Percentiles rank a stretch among this genome's conserved stretches.
Conservation (phyloP, 768 basidiomycete species). For the Termitomyces sp. region DNA sequence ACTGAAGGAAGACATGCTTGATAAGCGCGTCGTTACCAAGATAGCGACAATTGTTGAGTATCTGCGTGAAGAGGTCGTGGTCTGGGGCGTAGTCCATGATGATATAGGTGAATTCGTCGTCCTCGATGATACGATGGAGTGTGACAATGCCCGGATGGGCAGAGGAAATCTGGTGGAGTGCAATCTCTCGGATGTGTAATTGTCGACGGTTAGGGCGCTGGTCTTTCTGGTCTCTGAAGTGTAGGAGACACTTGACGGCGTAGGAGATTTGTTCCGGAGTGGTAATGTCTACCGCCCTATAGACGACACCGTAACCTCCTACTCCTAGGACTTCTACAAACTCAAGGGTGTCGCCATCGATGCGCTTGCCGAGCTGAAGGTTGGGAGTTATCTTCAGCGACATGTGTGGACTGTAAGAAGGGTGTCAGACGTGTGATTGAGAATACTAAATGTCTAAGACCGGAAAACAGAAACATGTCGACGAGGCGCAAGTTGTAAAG, state of each 20-base stretch:
- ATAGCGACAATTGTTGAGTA: constrained; percentile 71
- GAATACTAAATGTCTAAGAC: constrained; percentile 2
- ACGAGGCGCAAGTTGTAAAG: neutral
- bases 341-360: constrained; percentile 79
- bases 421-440: neutral
- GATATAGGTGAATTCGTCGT: constrained; percentile 76
- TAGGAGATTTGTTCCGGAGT: constrained; percentile 50
- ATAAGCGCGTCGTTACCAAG: constrained; percentile 82
- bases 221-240: constrained; percentile 23
- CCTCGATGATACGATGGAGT: constrained; percentile 84
- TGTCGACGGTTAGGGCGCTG: constrained; percentile 56
- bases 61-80: constrained; percentile 91
- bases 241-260: constrained; percentile 89
- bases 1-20: constrained; percentile 86
- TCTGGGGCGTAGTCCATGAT: constrained; percentile 91
- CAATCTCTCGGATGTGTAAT: constrained; percentile 85
- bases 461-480: neutral
- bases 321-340: constrained; percentile 85
- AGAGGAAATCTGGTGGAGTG: constrained; percentile 69
- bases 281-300: constrained; percentile 69
- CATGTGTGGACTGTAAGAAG: constrained; percentile 8
- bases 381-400: constrained; percentile 19
- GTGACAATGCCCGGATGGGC: constrained; percentile 81
- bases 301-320: constrained; percentile 95
- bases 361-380: constrained; percentile 66